Base-by-base conservation (phyloP, 1,139 yeast genomes). In the Blastobotrys serpentis region DNA sequence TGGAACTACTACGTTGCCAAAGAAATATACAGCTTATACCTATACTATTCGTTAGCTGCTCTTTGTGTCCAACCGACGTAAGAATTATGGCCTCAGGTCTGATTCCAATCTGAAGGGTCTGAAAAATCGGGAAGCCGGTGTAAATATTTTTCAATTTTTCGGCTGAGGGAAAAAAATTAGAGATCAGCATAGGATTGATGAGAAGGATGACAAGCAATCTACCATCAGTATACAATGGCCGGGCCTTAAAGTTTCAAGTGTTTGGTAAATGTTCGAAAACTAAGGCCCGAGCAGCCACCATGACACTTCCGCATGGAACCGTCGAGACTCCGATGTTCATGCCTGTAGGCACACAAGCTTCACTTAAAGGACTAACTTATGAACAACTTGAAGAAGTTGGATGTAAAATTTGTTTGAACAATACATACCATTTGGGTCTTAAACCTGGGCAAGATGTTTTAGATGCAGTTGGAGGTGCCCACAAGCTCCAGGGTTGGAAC, bases 311-410 rank as follows among this genome's bases (percentile, higher is more conserved):
- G 6, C 76, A 72, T 55, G 76, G 76, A 8, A 53, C 62, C 10
- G 76, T 72, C 2, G 65, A 70, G 43, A 69, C 75, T 2, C 76
- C 76, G 1, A 72, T 72, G 64, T 72, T 72, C 60, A 72, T 72
- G 76, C 76, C 76, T 1, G 76, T 72, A 3, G 76, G 74, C 39
- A 72, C 75, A 14, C 75, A 73, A 60, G 76, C 76, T 3, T 64
- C 75, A 3, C 63, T 72, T 33, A 72, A 72, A 53, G 76, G 76
- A n/a, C 57, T 72, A 29, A 73, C 75, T 2, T 68, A 72, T 8
- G 70, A 70, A 47, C 76, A 72, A 57, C 65, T 72, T 25, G 64
- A 62, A 6, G 63, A 61, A 41, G 61, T 72, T 26, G 73, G 68
- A 37, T 73, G 76, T 58, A 66, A 67, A 43, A 65, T 72, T 30